Evolutionary conservation across 768 basidiomycete genomes (phyloP).

Genomic region (Boletus sensibilis): DNA sequence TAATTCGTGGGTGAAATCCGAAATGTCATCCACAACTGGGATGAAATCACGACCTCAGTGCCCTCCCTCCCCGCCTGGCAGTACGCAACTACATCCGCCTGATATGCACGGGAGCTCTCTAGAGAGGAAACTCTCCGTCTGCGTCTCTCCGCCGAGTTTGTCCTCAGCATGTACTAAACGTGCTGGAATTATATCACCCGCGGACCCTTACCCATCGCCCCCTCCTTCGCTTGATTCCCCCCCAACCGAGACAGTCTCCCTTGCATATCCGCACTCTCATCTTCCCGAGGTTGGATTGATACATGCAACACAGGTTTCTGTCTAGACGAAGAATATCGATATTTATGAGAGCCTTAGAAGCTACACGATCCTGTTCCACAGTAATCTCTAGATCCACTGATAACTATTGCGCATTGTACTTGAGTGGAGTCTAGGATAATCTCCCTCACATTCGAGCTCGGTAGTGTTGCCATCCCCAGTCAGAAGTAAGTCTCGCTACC

Average conservation of each 20-base stretch:
- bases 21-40: constrained; percentile 26
- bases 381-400: background rate
- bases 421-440: background rate
- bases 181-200: constrained; percentile 26
- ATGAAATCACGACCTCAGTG: constrained; percentile 21
- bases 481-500: background rate
- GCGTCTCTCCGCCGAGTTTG: constrained; percentile 18
- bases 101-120: constrained; percentile 8
- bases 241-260: constrained; percentile 5
- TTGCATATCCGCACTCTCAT: constrained; percentile 13
- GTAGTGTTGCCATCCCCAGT: background rate
- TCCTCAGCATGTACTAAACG: constrained; percentile 27
- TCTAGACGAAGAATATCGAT: constrained; percentile 20
- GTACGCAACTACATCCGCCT: background rate
- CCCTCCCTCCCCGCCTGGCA: constrained; percentile 2
- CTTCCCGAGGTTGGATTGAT: constrained; percentile 1
- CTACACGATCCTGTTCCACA: background rate
- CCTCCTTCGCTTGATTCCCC: constrained; percentile 37
- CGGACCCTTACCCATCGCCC: constrained; percentile 51
- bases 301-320: constrained; percentile 16
- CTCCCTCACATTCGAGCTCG: background rate
- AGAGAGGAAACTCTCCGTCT: constrained; percentile 17
- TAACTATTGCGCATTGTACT: background rate
- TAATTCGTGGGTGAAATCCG: background rate
- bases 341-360: constrained; percentile 23